phyloP scores from a whole-genome alignment of 2,329 filamentous ascomycete species.

The Penicillium rolfsii region DNA sequence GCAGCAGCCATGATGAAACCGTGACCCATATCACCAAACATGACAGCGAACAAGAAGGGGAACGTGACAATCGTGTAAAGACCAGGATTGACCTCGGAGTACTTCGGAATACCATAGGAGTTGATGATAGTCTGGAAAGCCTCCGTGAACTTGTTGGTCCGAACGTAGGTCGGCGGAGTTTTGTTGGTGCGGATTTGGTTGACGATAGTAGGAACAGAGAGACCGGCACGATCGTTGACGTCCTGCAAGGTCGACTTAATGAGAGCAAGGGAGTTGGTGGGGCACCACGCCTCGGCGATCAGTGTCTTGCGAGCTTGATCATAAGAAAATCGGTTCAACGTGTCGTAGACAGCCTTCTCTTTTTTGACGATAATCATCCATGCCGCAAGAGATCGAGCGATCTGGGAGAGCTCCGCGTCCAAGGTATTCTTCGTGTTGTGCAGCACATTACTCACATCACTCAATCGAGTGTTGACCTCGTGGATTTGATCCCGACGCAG shows the following conservation, averaged over 20 bases:
- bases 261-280: conserved; percentile 82
- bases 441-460: conserved; percentile 88
- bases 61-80: conserved; percentile 99
- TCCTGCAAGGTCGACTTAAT: conserved; percentile 95
- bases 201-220: conserved; percentile 98
- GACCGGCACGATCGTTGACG: conserved; percentile 91
- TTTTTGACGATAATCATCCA: conserved; percentile 99
- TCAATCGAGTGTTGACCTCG: conserved; percentile 91
- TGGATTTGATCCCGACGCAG: conserved; percentile 93
- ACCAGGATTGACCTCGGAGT: conserved; percentile 97
- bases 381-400: conserved; percentile 85
- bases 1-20: conserved; percentile 84
- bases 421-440: conserved; percentile 94
- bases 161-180: conserved; percentile 94
- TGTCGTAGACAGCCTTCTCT: conserved; percentile 96
- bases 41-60: conserved; percentile 81
- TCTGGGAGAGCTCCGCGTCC: conserved; percentile 89
- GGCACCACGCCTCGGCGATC: conserved; percentile 97
- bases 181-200: conserved; percentile 97
- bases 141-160: conserved; percentile 98
- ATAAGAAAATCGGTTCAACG: conserved; percentile 94
- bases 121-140: conserved; percentile 99
- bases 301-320: conserved; percentile 93
- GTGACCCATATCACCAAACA: conserved; percentile 98
- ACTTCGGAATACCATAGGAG: conserved; percentile 96